Percentiles rank a stretch among this genome's conserved stretches.
These are phyloP conservation scores for Astrothelium macrocarpum DNA, from an alignment of 495 filamentous ascomycete genomes.

Conservation along the genomic window DNA sequence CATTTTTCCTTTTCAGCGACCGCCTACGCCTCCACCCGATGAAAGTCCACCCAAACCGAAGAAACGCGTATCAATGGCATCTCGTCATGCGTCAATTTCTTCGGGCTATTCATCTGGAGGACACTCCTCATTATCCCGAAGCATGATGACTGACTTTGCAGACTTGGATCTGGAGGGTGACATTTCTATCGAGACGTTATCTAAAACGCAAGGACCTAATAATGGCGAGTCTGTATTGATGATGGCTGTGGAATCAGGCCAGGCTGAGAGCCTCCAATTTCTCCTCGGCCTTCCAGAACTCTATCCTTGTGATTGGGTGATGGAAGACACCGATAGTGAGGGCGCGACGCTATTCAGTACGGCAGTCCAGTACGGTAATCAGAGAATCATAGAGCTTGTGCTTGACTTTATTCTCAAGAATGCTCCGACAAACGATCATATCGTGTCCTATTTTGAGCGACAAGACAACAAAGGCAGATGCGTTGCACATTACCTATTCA, in stretches of 20 bases:
- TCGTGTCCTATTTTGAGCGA: slow-evolving; percentile 56
- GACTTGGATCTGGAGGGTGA: slow-evolving; percentile 71
- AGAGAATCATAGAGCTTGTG: slow-evolving; percentile 62
- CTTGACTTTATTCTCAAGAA: slow-evolving; percentile 53
- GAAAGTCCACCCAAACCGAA: slow-evolving; percentile 25
- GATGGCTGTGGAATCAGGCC: slow-evolving; percentile 85
- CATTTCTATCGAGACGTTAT: slow-evolving; percentile 69
- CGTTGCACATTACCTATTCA: slow-evolving; percentile 92
- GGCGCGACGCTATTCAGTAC: slow-evolving; percentile 85
- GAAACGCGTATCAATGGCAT: slow-evolving; percentile 84
- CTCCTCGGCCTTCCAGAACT: slow-evolving; percentile 66
- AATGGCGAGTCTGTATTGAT: slow-evolving; percentile 78
- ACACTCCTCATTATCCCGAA: slow-evolving; percentile 51
- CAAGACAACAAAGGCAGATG: slow-evolving; percentile 82
- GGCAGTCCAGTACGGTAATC: slow-evolving; percentile 81
- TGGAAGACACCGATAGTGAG: slow-evolving; percentile 79
- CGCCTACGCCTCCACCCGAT: slow-evolving; percentile 39
- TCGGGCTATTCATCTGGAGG: slow-evolving; percentile 54
- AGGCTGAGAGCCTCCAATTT: slow-evolving; percentile 61
- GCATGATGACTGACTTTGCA: slow-evolving; percentile 64
- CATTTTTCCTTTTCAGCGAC: slow-evolving; percentile 76
- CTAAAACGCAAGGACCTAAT: slow-evolving; percentile 67
- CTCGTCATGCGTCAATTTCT: slow-evolving; percentile 73
- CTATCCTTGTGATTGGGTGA: slow-evolving; percentile 55
- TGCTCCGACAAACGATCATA: slow-evolving; percentile 40